Percentiles rank a stretch among this genome's conserved stretches.
Evolutionary conservation across 2,329 filamentous ascomycete genomes (phyloP).

Genomic region (Scortechinia acanthostroma): DNA sequence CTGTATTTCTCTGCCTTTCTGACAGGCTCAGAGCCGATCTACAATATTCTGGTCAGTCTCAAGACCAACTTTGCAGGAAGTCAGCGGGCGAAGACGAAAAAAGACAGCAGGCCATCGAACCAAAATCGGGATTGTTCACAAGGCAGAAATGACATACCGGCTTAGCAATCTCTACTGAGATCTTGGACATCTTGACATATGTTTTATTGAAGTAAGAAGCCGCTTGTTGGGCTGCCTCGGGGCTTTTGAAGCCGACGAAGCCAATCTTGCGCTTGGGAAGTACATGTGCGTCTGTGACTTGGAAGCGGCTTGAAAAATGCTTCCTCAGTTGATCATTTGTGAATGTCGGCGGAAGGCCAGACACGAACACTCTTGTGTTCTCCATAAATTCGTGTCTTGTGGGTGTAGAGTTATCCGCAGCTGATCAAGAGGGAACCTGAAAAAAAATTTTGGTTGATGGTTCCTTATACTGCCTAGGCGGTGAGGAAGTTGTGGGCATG

Average conservation of each 20-base stretch:
- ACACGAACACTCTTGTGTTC: constrained; percentile 70
- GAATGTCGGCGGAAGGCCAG: constrained; percentile 78
- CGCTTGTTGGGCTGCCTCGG: constrained; percentile 73
- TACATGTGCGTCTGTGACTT: constrained; percentile 86
- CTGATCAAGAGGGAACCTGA: constrained; percentile 6
- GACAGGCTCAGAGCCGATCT: constrained; percentile 25
- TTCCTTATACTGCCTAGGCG: constrained; percentile 18
- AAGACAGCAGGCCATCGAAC: constrained; percentile 7
- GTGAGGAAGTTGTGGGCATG: constrained; percentile 14
- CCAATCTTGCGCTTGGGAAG: constrained; percentile 85
- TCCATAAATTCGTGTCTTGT: constrained; percentile 23
- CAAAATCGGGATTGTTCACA: neutral
- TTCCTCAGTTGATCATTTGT: constrained; percentile 79
- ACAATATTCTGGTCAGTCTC: constrained; percentile 25
- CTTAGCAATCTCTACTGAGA: constrained; percentile 79
- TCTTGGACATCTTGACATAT: constrained; percentile 92
- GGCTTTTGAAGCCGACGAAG: constrained; percentile 85
- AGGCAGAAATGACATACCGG: constrained; percentile 60
- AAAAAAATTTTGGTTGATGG: constrained; percentile 10
- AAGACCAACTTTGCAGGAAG: constrained; percentile 17
- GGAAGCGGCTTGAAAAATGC: constrained; percentile 72
- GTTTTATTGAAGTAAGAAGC: constrained; percentile 93
- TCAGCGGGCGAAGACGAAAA: constrained; percentile 12
- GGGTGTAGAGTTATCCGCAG: constrained; percentile 9
- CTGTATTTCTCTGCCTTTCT: constrained; percentile 12